Conservation (phyloP, 345 rosid genomes). For the Ceriops tagal region DNA sequence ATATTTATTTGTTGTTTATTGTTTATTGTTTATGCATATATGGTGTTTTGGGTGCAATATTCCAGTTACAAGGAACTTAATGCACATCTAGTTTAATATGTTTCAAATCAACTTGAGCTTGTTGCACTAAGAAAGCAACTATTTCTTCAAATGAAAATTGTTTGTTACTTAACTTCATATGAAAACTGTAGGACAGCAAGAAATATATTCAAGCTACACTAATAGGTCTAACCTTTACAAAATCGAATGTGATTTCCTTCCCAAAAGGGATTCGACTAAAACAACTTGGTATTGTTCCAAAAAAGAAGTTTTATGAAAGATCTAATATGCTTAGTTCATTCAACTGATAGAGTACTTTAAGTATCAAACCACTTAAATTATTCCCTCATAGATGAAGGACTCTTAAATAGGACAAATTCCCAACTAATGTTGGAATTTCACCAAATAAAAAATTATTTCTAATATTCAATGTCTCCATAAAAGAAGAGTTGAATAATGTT, state of each 20-base stretch:
- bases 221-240: background rate
- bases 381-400: background rate
- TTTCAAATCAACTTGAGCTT: too few species aligned
- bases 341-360: background rate
- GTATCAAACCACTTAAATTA: background rate
- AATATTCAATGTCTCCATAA: background rate
- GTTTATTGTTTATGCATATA: too few species aligned
- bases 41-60: too few species aligned
- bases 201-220: rapidly evolving
- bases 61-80: too few species aligned
- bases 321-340: background rate
- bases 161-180: too few species aligned
- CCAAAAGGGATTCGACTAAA: background rate
- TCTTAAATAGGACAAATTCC: background rate
- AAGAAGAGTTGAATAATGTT: background rate
- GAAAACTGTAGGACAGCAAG: too few species aligned
- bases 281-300: background rate
- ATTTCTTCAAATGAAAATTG: rapidly evolving
- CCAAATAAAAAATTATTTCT: background rate
- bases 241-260: background rate
- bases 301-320: background rate
- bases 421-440: background rate
- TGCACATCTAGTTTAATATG: too few species aligned
- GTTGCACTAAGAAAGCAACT: too few species aligned
- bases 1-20: too few species aligned